Evolutionary conservation across 306 rosid genomes (phyloP).

Genomic region (Prunus davidiana): DNA sequence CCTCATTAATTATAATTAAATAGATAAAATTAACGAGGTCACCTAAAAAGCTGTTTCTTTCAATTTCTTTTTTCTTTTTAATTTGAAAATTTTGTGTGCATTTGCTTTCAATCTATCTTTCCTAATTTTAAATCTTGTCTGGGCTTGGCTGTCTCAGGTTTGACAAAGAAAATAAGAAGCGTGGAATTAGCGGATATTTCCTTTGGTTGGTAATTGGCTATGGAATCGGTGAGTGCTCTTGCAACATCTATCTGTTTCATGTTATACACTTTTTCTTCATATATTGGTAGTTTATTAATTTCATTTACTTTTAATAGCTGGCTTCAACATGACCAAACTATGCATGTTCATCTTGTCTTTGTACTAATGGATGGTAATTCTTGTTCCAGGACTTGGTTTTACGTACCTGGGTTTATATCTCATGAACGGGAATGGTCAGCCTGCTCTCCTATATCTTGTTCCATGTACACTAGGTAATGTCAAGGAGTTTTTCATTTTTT

Average conservation of each 20-base stretch:
- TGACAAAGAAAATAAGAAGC: slow-evolving; percentile 73
- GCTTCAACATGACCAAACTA: slow-evolving; percentile 9
- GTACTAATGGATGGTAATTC: slow-evolving; percentile 20
- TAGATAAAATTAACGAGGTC: too few species aligned
- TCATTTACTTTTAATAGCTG: not conserved
- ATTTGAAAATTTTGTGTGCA: not conserved
- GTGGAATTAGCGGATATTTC: slow-evolving; percentile 51
- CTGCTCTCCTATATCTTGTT: slow-evolving; percentile 96
- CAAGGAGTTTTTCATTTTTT: not conserved
- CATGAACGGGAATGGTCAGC: slow-evolving; percentile 94
- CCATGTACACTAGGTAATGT: slow-evolving; percentile 91
- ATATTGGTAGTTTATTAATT: not conserved
- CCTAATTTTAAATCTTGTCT: slow-evolving; percentile 8
- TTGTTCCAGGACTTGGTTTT: slow-evolving; percentile 56
- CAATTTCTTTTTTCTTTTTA: not conserved
- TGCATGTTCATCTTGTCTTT: slow-evolving; percentile 5
- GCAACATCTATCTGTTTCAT: slow-evolving; percentile 6
- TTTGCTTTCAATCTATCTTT: not conserved
- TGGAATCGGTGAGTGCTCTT: slow-evolving; percentile 66
- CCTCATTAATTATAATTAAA: too few species aligned
- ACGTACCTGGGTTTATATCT: slow-evolving; percentile 75
- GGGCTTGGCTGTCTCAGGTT: slow-evolving; percentile 55
- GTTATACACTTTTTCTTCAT: not conserved
- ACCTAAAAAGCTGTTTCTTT: not conserved
- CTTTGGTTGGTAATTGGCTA: slow-evolving; percentile 83